Conservation (phyloP, 306 rosid species). For the Coriaria nepalensis region DNA sequence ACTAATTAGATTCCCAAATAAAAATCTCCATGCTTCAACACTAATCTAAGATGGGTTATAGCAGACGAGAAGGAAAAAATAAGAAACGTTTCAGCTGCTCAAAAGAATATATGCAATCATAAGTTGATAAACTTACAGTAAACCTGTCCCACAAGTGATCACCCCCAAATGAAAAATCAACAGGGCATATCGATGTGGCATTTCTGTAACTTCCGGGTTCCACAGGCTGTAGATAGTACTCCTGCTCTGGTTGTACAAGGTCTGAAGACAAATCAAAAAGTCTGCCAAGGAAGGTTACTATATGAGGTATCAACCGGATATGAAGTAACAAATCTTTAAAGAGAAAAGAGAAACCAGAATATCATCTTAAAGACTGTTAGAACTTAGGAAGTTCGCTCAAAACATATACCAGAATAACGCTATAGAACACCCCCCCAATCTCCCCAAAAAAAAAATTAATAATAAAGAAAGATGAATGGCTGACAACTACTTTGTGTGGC, state of each 20-base stretch:
- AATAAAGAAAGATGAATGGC: too few species aligned
- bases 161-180: constrained; percentile 86
- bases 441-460: too few species aligned
- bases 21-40: too few species aligned
- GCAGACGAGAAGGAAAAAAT: too few species aligned
- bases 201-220: constrained; percentile 61
- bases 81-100: too few species aligned
- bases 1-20: too few species aligned
- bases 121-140: constrained; percentile 51
- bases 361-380: too few species aligned
- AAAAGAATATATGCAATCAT: constrained; percentile 5
- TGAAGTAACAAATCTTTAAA: neutral
- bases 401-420: neutral
- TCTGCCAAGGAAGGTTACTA: constrained; percentile 35
- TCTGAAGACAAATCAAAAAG: constrained; percentile 70
- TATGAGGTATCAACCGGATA: constrained; percentile 1
- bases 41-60: too few species aligned
- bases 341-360: constrained; percentile 7
- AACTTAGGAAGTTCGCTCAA: neutral
- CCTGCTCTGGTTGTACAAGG: constrained; percentile 85
- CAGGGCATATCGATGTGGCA: constrained; percentile 84
- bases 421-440: too few species aligned
- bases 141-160: constrained; percentile 94
- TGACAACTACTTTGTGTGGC: too few species aligned
- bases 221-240: constrained; percentile 76